Conservation (phyloP, 148 eudicot species). For the Rhododendron mucronatum region DNA sequence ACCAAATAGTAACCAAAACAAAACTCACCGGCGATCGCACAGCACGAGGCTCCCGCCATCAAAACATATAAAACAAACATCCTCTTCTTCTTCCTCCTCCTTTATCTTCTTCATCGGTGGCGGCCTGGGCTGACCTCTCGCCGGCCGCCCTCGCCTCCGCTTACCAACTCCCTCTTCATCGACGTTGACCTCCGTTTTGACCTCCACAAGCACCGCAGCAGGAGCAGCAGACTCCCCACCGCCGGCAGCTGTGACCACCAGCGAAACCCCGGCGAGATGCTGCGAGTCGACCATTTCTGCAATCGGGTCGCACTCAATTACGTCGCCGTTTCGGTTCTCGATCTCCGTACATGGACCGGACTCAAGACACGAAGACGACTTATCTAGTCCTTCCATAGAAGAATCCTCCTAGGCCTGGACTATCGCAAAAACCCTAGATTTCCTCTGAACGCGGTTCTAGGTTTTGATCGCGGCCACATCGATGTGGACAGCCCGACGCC, state of each 20-base stretch:
- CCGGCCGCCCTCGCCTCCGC: constrained; percentile 71
- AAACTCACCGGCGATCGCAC: constrained; percentile 71
- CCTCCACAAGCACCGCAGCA: background rate
- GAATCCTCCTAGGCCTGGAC: background rate
- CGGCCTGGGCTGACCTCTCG: constrained; percentile 32
- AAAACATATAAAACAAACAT: constrained; percentile 89
- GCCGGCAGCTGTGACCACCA: background rate
- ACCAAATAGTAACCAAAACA: background rate
- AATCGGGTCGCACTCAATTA: constrained; percentile 15
- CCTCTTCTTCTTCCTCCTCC: constrained; percentile 65
- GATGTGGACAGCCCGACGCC: constrained; percentile 21
- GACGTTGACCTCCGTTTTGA: constrained; percentile 5
- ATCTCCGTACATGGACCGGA: background rate
- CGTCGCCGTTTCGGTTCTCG: background rate
- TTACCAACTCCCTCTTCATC: constrained; percentile 18
- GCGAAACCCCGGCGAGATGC: constrained; percentile 24
- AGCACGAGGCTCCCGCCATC: constrained; percentile 86
- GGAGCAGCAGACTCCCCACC: background rate
- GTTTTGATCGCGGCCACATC: constrained; percentile 31
- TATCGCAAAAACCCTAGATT: constrained; percentile 38
- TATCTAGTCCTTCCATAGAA: constrained; percentile 21
- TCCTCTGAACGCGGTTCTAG: background rate
- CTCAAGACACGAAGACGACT: background rate
- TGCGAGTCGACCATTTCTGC: constrained; percentile 16
- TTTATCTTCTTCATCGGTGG: constrained; percentile 15